Evolutionary conservation across 108 stramenopile species (phyloP).

Genomic region (Skeletonema costatum): DNA sequence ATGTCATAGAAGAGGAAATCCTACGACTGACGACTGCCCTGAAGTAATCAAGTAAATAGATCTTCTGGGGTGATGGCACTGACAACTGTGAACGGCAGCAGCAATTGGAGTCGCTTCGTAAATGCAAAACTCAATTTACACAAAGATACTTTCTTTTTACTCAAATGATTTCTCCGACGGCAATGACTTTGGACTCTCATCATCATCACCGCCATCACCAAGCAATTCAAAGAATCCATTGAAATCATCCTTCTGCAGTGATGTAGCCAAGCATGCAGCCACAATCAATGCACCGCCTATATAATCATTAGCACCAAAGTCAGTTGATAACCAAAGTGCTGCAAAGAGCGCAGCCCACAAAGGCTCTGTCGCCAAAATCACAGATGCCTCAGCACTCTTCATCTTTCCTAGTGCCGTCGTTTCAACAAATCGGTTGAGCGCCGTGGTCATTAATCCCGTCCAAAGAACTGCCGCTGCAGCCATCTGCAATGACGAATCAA

Average conservation of each 20-base stretch:
- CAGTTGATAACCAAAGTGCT: conserved; percentile 39
- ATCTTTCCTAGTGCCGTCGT: conserved; percentile 59
- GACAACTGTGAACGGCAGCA: no score
- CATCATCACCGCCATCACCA: conserved; percentile 2
- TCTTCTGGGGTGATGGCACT: no score
- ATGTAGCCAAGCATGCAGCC: conserved; percentile 56
- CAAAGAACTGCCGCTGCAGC: conserved; percentile 59
- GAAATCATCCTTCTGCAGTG: conserved; percentile 14
- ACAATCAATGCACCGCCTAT: conserved; percentile 62
- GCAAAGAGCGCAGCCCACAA: conserved; percentile 79
- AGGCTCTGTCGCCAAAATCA: conserved; percentile 74
- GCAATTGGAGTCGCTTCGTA: no score
- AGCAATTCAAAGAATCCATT: background rate
- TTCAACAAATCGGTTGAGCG: conserved; percentile 60
- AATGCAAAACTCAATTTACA: background rate
- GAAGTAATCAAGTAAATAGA: no score
- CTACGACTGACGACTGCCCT: no score
- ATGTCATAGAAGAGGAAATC: no score
- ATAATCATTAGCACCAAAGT: conserved; percentile 47
- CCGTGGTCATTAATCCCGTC: conserved; percentile 68
- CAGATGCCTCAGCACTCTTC: conserved; percentile 61
- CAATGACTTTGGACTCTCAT: background rate
- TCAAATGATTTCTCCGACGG: background rate
- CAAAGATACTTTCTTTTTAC: background rate
- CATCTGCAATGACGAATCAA: conserved; percentile 39